Conservation (phyloP, 345 rosid species). For the Cardamine occulta region DNA sequence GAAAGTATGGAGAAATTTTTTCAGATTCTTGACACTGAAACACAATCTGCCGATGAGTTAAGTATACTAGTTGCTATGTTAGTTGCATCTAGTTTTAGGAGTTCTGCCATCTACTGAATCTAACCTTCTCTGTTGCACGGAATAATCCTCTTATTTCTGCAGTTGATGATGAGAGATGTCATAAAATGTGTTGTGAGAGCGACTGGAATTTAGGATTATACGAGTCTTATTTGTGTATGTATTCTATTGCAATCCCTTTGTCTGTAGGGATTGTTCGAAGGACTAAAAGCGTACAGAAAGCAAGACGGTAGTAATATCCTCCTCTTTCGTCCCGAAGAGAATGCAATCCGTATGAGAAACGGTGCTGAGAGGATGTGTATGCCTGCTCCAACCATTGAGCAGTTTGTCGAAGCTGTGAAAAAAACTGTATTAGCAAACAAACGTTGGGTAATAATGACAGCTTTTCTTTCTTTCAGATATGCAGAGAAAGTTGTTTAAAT, state of each 20-base stretch:
- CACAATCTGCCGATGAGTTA: constrained; percentile 12
- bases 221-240: constrained; percentile 3
- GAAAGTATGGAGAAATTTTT: background rate
- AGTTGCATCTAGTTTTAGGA: background rate
- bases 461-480: background rate
- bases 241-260: background rate
- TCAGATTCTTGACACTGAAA: background rate
- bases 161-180: constrained; percentile 4
- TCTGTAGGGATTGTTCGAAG: constrained; percentile 86
- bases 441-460: constrained; percentile 73
- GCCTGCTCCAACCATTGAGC: constrained; percentile 85
- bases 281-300: constrained; percentile 88
- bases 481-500: background rate
- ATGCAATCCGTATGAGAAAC: constrained; percentile 75
- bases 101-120: background rate
- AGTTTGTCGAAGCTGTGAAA: constrained; percentile 90
- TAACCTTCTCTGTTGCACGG: background rate
- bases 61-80: background rate
- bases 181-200: constrained; percentile 4
- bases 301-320: constrained; percentile 64
- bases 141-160: background rate
- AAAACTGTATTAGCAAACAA: constrained; percentile 86
- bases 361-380: constrained; percentile 98
- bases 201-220: background rate
- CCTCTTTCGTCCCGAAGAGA: constrained; percentile 92